Evolutionary conservation across 805 yeast genomes (phyloP), one percentile per base, ranked within the genome.

Genomic region (Candida piceae): DNA sequence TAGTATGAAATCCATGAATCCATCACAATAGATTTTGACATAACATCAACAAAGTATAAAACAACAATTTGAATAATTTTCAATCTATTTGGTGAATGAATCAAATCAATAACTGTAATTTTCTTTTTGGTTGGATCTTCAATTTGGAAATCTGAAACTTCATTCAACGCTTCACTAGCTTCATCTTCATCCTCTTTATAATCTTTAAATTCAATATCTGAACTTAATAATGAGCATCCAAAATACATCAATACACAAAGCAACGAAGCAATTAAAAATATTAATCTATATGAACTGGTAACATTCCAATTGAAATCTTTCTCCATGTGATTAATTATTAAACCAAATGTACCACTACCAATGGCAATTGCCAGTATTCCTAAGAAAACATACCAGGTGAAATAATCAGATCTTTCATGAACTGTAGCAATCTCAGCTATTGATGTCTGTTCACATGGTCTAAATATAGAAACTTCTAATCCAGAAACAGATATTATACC

Each of bases 401-500:
- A 76, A n/a, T 72, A 59, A 46, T 76, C 80, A 0, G 79, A 64
- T 36, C 79, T 53, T 21, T 66, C 57, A 9, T 60, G 62, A 12
- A 60, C 48, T 6, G 63, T 53, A 4, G 66, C 62, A 39, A 75
- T 50, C 13, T 74, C 69, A 0, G 80, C 76, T 25, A 75, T 58
- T 1, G 72, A 53, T 21, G 74, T 62, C 42, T 74, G 79, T 46
- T 76, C 82, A n/a, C 75, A 58, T 7, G 78, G 68, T 40, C 78
- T 58, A 53, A 74, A 76, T 1, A 80, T 77, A 1, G 80, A 80
- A 17, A 72, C 76, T 41, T 76, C 82, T 5, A 70, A 70, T 4
- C 81, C 81, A n/a, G 70, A 60, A 3, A 79, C 78, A 2, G 79
- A 72, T 17, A 75, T 60, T n/a, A 74, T 69, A 3, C 82, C 81